Evolutionary conservation across 2,329 filamentous ascomycete genomes (phyloP).

Genomic region (Diaporthe sp.): DNA sequence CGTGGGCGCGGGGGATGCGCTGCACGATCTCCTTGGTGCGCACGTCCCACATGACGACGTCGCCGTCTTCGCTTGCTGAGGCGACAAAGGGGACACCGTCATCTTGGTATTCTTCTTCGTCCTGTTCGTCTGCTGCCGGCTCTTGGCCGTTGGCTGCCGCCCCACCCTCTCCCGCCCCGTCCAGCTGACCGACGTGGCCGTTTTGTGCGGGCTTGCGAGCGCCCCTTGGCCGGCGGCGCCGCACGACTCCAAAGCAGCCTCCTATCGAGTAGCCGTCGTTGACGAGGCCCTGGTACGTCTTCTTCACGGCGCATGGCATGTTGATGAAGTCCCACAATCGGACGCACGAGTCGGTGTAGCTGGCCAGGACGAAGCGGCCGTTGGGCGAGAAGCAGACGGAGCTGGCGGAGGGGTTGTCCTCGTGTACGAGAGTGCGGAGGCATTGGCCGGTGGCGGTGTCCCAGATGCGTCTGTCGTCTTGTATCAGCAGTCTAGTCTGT

Average conservation of each 20-base stretch:
- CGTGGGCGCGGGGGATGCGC: conserved; percentile 62
- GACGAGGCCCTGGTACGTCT: conserved; percentile 94
- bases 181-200: conserved; percentile 29
- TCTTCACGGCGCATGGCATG: conserved; percentile 79
- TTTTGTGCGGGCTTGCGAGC: conserved; percentile 16
- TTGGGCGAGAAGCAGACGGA: conserved; percentile 95
- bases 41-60: conserved; percentile 90
- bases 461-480: conserved; percentile 78
- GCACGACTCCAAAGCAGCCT: conserved; percentile 78
- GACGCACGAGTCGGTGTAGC: conserved; percentile 89
- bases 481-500: background rate
- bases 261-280: conserved; percentile 89
- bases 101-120: conserved; percentile 37
- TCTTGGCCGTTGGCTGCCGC: conserved; percentile 36
- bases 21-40: conserved; percentile 86
- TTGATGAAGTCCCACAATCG: conserved; percentile 96
- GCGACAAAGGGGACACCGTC: conserved; percentile 70
- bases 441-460: conserved; percentile 96
- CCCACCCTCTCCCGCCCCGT: conserved; percentile 36
- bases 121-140: conserved; percentile 23
- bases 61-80: conserved; percentile 88
- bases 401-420: conserved; percentile 91
- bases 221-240: conserved; percentile 35
- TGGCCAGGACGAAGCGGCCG: conserved; percentile 91
- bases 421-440: conserved; percentile 92